Percentiles rank a stretch among this genome's conserved stretches.
phyloP scores from a whole-genome alignment of 176 grass and related monocot genomes.

The Coix lacrymajobi region DNA sequence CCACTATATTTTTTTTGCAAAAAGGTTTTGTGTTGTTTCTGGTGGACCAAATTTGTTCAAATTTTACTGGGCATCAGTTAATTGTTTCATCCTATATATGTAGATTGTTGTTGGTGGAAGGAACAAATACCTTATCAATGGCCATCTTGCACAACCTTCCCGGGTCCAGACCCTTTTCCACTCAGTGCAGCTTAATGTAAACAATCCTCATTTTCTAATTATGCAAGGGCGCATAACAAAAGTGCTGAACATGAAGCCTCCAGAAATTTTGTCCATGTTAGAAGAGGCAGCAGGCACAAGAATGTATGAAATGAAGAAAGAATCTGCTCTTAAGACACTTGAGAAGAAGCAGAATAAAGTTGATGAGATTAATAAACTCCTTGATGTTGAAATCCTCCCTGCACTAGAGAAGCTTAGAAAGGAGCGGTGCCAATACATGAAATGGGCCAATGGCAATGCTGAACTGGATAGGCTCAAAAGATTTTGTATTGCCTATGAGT shows the following conservation, averaged over 20 bases:
- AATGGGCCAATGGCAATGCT: constrained; percentile 89
- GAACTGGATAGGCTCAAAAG: constrained; percentile 78
- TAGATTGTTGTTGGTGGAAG: constrained; percentile 83
- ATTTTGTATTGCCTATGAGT: constrained; percentile 91
- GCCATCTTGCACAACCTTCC: constrained; percentile 80
- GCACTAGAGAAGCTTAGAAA: constrained; percentile 96
- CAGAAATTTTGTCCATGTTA: constrained; percentile 95
- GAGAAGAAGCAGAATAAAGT: constrained; percentile 99
- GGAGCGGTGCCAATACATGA: constrained; percentile 86
- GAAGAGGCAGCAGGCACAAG: constrained; percentile 98
- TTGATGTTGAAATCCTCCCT: constrained; percentile 87
- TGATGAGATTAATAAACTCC: constrained; percentile 90
- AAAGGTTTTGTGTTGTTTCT: neutral
- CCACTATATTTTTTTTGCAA: neutral
- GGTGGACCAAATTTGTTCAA: neutral
- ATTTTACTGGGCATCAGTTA: constrained; percentile 6
- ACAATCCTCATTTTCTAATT: constrained; percentile 98
- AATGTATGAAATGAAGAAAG: constrained; percentile 99
- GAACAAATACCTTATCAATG: constrained; percentile 97
- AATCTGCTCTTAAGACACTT: constrained; percentile 84
- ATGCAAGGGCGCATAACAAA: constrained; percentile 99
- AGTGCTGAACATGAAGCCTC: constrained; percentile 95
- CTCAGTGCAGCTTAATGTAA: constrained; percentile 95
- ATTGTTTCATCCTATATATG: constrained; percentile 7
- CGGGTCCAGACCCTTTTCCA: constrained; percentile 95